Percentiles rank a stretch among this genome's conserved stretches.
These are phyloP conservation scores for Ascochyta fabae DNA, from an alignment of 2,329 filamentous ascomycete species.

Conservation along the genomic window DNA sequence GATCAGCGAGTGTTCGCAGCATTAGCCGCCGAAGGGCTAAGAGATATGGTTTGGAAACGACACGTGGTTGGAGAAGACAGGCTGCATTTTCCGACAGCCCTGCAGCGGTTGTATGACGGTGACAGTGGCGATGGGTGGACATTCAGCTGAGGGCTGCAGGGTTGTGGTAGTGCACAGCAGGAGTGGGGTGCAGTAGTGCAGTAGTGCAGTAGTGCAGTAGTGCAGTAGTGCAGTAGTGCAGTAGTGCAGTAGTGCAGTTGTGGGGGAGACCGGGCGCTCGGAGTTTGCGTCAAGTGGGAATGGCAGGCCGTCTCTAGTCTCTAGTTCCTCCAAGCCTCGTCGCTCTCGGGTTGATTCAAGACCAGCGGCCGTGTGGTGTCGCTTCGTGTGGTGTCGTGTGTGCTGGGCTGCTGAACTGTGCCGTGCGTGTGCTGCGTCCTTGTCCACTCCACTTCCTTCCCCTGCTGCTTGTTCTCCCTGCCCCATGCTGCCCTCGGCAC, in stretches of 20 bases:
- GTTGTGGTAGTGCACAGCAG: conserved; percentile 1
- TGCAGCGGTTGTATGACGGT: conserved; percentile 8
- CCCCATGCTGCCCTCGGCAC: conserved; percentile 18
- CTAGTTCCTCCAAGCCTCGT: conserved; percentile 10
- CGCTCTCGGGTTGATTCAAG: conserved; percentile 17
- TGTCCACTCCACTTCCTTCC: background rate
- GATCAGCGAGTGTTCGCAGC: conserved; percentile 20
- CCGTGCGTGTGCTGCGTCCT: conserved; percentile 7
- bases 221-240: background rate
- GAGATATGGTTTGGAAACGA: conserved; percentile 12
- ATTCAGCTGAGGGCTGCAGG: conserved; percentile 13
- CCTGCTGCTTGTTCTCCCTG: conserved; percentile 13
- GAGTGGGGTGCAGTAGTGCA: conserved; percentile 3
- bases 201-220: background rate
- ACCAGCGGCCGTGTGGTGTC: conserved; percentile 14
- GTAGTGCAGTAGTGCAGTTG: background rate
- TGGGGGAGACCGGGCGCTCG: conserved; percentile 18
- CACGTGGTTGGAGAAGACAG: conserved; percentile 1
- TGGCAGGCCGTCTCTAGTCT: conserved; percentile 8
- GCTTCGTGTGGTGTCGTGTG: background rate
- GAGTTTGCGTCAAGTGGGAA: conserved; percentile 10
- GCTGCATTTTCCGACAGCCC: background rate
- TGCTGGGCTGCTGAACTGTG: conserved; percentile 13
- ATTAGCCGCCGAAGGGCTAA: conserved; percentile 13
- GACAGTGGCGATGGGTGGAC: conserved; percentile 6